These are phyloP conservation scores for Brassica hybrid DNA, from an alignment of 441 rosid genomes.

Conservation along the genomic window DNA sequence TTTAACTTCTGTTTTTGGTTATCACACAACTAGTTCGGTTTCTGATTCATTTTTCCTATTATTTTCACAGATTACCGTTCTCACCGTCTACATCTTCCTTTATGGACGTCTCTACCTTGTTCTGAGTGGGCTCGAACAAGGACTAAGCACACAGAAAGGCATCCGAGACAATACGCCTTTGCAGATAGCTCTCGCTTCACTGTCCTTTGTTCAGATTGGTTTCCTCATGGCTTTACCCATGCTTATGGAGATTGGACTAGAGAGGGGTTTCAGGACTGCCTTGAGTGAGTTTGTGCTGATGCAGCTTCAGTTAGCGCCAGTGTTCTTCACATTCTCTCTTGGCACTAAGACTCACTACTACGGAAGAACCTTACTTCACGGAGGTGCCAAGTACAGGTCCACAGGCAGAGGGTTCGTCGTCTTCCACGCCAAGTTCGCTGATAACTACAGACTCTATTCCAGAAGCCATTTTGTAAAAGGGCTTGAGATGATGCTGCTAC, in stretches of 20 bases:
- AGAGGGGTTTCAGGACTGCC: conserved; percentile 97
- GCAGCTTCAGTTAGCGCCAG: conserved; percentile 99
- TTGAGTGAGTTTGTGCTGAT: conserved; percentile 95
- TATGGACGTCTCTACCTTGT: conserved; percentile 99
- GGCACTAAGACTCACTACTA: conserved; percentile 98
- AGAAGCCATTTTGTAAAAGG: conserved; percentile 99
- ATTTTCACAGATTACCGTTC: conserved; percentile 86
- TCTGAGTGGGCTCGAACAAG: conserved; percentile 96
- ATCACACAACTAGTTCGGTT: not conserved
- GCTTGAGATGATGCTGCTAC: conserved; percentile 94
- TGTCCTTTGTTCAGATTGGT: conserved; percentile 98
- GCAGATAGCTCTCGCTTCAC: conserved; percentile 99
- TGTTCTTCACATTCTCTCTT: conserved; percentile 97
- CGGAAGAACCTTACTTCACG: conserved; percentile 96
- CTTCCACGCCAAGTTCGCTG: conserved; percentile 99
- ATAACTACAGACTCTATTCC: conserved; percentile 94
- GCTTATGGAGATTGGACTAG: conserved; percentile 99
- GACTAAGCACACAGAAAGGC: conserved; percentile 69
- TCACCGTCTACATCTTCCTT: conserved; percentile 95
- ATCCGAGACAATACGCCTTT: conserved; percentile 93
- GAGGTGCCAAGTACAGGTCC: conserved; percentile 97
- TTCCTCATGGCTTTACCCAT: conserved; percentile 97
- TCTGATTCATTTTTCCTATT: conserved; percentile 16
- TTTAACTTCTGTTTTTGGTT: conserved; percentile 9
- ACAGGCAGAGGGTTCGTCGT: conserved; percentile 99